These are phyloP conservation scores for Cyclospora cayetanensis DNA, from an alignment of 169 alveolate species.

Conservation along the genomic window DNA sequence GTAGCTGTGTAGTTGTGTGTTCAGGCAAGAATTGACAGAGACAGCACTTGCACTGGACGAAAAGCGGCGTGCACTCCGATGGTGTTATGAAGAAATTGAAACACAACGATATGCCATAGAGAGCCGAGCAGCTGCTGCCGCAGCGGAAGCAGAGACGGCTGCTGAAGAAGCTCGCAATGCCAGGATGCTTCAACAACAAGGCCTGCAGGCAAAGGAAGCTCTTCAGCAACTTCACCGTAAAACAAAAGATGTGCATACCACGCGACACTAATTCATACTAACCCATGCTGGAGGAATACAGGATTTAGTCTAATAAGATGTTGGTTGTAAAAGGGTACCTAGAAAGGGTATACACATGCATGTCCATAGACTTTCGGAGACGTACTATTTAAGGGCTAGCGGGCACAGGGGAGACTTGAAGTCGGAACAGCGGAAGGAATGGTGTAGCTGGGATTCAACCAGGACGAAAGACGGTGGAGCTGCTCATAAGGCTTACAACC, in stretches of 20 bases:
- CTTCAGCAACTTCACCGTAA: slow-evolving; percentile 11
- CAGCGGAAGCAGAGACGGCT: slow-evolving; percentile 13
- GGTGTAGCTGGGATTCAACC: too few relatives aligned
- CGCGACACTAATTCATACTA: too few relatives aligned
- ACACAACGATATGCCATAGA: slow-evolving; percentile 22
- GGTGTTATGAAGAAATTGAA: slow-evolving; percentile 42
- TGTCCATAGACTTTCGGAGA: too few relatives aligned
- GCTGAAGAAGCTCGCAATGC: slow-evolving; percentile 17
- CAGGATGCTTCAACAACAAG: background rate
- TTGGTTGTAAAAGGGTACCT: too few relatives aligned
- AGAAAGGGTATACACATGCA: too few relatives aligned
- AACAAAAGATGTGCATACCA: slow-evolving; percentile 2
- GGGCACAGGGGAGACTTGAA: too few relatives aligned
- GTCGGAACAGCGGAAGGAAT: too few relatives aligned
- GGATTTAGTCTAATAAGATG: too few relatives aligned
- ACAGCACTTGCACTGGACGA: slow-evolving; percentile 31
- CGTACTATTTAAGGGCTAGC: too few relatives aligned
- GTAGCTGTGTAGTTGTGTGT: background rate
- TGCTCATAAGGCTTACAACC: too few relatives aligned
- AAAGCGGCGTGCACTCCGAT: slow-evolving; percentile 46
- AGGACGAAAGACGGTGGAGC: too few relatives aligned
- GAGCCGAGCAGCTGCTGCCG: slow-evolving; percentile 50
- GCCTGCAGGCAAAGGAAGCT: slow-evolving; percentile 20
- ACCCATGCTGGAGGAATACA: too few relatives aligned
- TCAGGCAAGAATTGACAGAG: slow-evolving; percentile 41